phyloP scores from a whole-genome alignment of 2,329 filamentous ascomycete genomes.

The Penicillium capsulatum region DNA sequence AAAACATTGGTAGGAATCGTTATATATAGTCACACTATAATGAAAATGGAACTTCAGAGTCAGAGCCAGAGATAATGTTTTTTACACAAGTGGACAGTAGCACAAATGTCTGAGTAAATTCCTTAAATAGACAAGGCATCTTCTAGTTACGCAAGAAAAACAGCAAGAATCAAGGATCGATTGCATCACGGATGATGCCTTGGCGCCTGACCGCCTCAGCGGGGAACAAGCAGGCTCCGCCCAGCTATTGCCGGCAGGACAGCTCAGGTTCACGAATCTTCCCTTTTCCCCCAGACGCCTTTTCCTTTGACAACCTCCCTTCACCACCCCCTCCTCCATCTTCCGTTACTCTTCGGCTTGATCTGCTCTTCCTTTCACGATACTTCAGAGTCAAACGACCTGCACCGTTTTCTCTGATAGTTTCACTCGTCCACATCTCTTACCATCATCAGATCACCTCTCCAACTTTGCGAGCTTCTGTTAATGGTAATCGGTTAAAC shows the following conservation, averaged over 20 bases:
- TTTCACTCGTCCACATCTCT: constrained; percentile 24
- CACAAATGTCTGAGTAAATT: too few species aligned
- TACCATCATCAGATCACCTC: constrained; percentile 16
- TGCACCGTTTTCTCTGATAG: constrained; percentile 40
- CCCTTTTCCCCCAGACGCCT: constrained; percentile 9
- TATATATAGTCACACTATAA: too few species aligned
- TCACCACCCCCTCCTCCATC: constrained; percentile 11
- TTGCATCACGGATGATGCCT: constrained; percentile 5
- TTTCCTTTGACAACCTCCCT: constrained; percentile 13
- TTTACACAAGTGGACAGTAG: too few species aligned
- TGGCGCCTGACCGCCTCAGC: constrained; percentile 20
- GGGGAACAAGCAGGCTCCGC: constrained; percentile 17
- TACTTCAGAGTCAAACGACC: constrained; percentile 34
- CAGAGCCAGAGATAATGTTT: too few species aligned
- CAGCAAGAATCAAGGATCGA: not conserved
- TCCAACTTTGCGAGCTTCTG: constrained; percentile 8
- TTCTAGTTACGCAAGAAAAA: too few species aligned
- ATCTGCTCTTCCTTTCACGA: constrained; percentile 12
- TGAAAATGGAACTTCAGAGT: too few species aligned
- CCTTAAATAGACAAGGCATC: too few species aligned
- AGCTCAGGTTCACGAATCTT: constrained; percentile 24
- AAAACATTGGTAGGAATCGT: too few species aligned
- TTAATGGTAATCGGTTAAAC: constrained; percentile 6
- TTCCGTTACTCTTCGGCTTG: constrained; percentile 7
- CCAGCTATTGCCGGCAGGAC: constrained; percentile 19